phyloP scores from a whole-genome alignment of 495 filamentous ascomycete species.

The Cetradonia linearis region DNA sequence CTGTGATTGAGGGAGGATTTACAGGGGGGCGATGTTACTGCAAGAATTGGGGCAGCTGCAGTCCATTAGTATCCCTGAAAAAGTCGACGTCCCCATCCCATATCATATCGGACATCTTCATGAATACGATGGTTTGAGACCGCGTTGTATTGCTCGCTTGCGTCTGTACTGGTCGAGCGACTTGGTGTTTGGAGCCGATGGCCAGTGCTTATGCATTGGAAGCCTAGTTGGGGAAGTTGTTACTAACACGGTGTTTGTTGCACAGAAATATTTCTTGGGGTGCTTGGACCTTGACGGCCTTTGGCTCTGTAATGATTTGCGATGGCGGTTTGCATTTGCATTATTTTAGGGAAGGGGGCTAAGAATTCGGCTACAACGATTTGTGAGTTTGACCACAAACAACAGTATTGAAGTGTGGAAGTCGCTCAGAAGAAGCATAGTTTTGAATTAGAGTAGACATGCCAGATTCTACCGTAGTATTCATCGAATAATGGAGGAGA shows the following conservation, averaged over 20 bases:
- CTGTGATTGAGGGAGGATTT: background rate
- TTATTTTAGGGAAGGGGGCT: background rate
- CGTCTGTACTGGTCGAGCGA: conserved; percentile 1
- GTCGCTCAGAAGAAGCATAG: too few relatives aligned
- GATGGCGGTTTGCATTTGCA: background rate
- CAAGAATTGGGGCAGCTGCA: background rate
- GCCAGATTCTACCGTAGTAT: background rate
- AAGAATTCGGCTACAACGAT: background rate
- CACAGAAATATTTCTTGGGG: too few relatives aligned
- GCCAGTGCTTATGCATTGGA: background rate
- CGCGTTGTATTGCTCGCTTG: background rate
- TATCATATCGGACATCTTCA: background rate
- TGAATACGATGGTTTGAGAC: background rate
- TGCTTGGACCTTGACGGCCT: background rate
- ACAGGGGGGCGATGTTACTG: background rate
- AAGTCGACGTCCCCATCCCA: background rate
- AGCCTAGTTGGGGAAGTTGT: background rate
- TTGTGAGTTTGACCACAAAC: background rate
- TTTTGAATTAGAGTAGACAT: background rate
- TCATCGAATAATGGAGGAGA: background rate
- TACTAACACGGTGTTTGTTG: background rate
- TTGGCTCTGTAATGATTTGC: background rate
- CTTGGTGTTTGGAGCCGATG: background rate
- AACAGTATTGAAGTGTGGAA: background rate
- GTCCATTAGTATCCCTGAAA: background rate